phyloP scores from a whole-genome alignment of 352 stramenopile genomes.

The Aphanomyces invadans region DNA sequence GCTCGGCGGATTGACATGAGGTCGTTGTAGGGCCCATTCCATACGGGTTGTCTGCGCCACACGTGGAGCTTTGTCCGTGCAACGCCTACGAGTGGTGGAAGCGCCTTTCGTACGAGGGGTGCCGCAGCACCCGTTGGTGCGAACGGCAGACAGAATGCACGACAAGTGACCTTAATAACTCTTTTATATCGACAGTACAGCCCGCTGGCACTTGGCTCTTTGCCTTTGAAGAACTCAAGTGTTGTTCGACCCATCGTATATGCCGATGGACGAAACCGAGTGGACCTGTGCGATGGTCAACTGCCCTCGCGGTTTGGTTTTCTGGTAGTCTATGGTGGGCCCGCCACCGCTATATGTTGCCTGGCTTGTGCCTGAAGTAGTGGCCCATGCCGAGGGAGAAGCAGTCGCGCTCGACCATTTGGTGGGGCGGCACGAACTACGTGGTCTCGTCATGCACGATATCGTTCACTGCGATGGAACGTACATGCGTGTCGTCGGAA shows the following conservation, averaged over 20 bases:
- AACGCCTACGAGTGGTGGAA: neutral
- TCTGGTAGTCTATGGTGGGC: neutral
- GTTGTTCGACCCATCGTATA: neutral
- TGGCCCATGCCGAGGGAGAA: constrained; percentile 25
- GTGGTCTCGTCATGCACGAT: neutral
- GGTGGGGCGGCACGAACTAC: constrained; percentile 23
- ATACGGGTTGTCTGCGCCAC: constrained; percentile 14
- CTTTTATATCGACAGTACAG: too few relatives aligned
- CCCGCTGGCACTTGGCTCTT: too few relatives aligned
- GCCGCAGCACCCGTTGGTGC: neutral
- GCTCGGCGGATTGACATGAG: neutral
- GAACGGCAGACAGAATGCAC: neutral
- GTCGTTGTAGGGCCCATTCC: constrained; percentile 4
- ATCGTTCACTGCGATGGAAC: neutral
- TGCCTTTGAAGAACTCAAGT: too few relatives aligned
- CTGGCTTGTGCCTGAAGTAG: constrained; percentile 21
- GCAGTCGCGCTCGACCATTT: constrained; percentile 24
- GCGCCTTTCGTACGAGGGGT: neutral
- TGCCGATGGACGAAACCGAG: neutral
- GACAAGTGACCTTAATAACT: neutral
- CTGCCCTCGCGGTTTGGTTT: too few relatives aligned
- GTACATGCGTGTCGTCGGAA: constrained; percentile 11
- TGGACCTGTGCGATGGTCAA: too few relatives aligned
- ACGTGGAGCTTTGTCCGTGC: neutral
- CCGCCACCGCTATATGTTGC: constrained; percentile 17